Base-by-base conservation (phyloP, 2,329 filamentous ascomycete genomes). In the Fusarium sp. region DNA sequence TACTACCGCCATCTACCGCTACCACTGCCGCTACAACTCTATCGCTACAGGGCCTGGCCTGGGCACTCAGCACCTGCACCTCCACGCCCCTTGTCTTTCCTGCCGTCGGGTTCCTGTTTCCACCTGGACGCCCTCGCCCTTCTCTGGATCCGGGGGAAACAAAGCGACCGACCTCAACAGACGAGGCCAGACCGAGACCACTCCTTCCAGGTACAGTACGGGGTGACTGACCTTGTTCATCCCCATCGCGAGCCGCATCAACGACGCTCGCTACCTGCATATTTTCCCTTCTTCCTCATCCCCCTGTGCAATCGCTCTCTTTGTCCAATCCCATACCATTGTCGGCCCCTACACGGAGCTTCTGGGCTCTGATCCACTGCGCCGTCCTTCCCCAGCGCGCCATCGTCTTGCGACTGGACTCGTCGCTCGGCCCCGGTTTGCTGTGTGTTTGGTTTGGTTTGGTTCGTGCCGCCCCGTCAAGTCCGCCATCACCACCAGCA, bases 351-450 rank as follows among this genome's bases (percentile, higher is more conserved):
- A 59, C 64, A 71, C 72, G 60, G 72, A 77, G 74, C 72, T 77
- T 63, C 63, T 69, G 65, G 69, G 68, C 72, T 76, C 75, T 71
- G 75, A 75, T 77, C 75, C 76, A 74, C 75, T 74, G 66, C 70
- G 65, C 57, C 64, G 59, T 60, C 56, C 59, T 68, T 36, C 52
- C 59, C 58, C 54, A 56, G 63, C 66, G 63, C 70, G 74, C 71
- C 62, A 69, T 65, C 52, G 50, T 62, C 63, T 63, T 59, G 61
- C 63, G 54, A 62, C 56, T 47, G 40, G 40, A 42, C 40, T 42
- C 40, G 40, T 42, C 59, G 59, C 65, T 71, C 62, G 68, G 66
- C 63, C 61, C 68, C 68, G 65, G 68, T 65, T 60, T 56, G 68
- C 61, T 73, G 38, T 62, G 59, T 71, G 68, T 60, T 68, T 71